Percentiles rank a stretch among this genome's conserved stretches.
These are phyloP conservation scores for Tanacetum coccineum DNA, from an alignment of 129 eudicot genomes.

Conservation along the genomic window DNA sequence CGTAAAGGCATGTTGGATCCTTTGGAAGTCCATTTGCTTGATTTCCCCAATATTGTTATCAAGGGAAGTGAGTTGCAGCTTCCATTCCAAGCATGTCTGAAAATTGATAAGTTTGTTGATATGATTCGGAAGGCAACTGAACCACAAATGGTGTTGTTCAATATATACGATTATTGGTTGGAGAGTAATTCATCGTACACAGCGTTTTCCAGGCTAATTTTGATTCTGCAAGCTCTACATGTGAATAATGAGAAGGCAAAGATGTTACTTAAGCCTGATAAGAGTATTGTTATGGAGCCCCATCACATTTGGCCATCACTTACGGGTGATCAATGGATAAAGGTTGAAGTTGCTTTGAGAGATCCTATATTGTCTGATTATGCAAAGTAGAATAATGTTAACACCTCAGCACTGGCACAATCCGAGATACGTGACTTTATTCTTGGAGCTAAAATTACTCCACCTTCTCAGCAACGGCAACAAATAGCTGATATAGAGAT, in stretches of 20 bases:
- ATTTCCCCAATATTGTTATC: too few relatives aligned
- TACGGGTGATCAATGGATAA: constrained; percentile 88
- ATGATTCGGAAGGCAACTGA: too few relatives aligned
- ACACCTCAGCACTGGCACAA: constrained; percentile 89
- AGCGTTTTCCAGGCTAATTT: constrained; percentile 87
- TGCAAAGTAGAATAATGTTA: constrained; percentile 93
- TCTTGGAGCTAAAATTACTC: constrained; percentile 95
- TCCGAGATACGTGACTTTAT: constrained; percentile 97
- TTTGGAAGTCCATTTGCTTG: too few relatives aligned
- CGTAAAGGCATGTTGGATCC: too few relatives aligned
- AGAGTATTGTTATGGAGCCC: constrained; percentile 84
- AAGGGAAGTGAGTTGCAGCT: too few relatives aligned
- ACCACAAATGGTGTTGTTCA: too few relatives aligned
- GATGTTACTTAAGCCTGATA: constrained; percentile 95
- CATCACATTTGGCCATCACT: constrained; percentile 99
- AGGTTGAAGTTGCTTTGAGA: constrained; percentile 93
- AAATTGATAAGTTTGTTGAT: too few relatives aligned
- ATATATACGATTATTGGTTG: too few relatives aligned
- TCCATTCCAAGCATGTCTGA: too few relatives aligned
- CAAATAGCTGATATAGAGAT: constrained; percentile 97
- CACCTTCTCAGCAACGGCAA: constrained; percentile 92
- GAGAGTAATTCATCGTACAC: too few relatives aligned
- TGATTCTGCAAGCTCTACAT: constrained; percentile 84
- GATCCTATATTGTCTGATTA: constrained; percentile 89
- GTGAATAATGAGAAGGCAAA: constrained; percentile 96